Evolutionary conservation across 345 rosid species (phyloP), one percentile per base, ranked within the genome.

Genomic region (Hibiscus tridactylites): DNA sequence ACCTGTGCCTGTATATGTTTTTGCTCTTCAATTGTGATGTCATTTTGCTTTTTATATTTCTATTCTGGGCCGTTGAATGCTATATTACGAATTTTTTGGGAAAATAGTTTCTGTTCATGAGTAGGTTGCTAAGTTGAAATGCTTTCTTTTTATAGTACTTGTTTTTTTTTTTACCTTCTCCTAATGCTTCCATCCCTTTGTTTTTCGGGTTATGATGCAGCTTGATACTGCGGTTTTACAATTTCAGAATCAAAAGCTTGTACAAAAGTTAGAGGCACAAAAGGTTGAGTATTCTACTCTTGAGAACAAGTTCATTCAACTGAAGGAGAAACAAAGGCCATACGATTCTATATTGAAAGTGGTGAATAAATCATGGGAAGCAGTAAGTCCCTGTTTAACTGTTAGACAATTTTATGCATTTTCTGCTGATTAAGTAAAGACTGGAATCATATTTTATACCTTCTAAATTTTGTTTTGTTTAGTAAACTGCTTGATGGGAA

Each of bases 221-320:
- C 88, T 83, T 79, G 91, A 85, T 84, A 73, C 93, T 19, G 80
- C 88, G 24, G 97, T 95, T 68, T 85, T 92, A 77, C 97, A 90
- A 74, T 90, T 76, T 80, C 90, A 92, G 78, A 95, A 95, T 79
- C 93, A 89, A 54, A 88, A 95, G 91, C 90, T 95, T 61, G 73
- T 88, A 54, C 92, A 92, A 76, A 91, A 88, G 71, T 65, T 92
- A 79, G 99, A 92, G 81, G 85, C 86, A 50, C 97, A 90, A 79
- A 94, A 90, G 81, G 79, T 85, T 26, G 99, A 92, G 76, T 80
- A 76, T 76, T 82, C 79, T 66, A 83, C 84, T 33, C 85, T 91
- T 70, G 91, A 88, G 82, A 87, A 81, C 71, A 87, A 78, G 77
- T 81, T 87, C 71, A 71, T 84, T 63, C 83, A 70, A 72, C 79